Percentiles rank a stretch among this genome's conserved stretches.
Evolutionary conservation across 2,329 filamentous ascomycete species (phyloP).

Genomic region (Pseudogymnoascus verrucosus): DNA sequence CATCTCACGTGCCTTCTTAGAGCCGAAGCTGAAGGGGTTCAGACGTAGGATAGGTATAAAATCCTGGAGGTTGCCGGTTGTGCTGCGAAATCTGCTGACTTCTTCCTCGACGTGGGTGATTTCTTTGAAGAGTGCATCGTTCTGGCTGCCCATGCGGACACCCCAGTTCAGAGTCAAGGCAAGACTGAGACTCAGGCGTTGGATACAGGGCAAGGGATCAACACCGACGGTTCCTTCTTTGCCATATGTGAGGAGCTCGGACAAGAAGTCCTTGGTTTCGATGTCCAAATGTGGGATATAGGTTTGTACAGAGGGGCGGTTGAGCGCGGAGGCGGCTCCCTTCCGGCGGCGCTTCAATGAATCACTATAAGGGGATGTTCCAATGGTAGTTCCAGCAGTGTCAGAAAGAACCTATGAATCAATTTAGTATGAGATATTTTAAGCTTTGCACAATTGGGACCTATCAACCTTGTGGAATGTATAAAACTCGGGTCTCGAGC

Average conservation of each 20-base stretch:
- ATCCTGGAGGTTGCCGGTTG: constrained; percentile 53
- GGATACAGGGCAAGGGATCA: constrained; percentile 61
- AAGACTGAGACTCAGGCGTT: constrained; percentile 54
- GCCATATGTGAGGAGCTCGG: constrained; percentile 52
- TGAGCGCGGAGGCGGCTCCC: constrained; percentile 56
- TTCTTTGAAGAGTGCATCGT: constrained; percentile 53
- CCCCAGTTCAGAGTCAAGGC: constrained; percentile 61
- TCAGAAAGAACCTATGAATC: constrained; percentile 48
- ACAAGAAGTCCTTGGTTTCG: constrained; percentile 55
- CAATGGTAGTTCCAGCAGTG: constrained; percentile 59
- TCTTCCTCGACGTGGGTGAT: constrained; percentile 56
- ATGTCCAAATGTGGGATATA: constrained; percentile 56
- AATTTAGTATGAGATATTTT: not conserved
- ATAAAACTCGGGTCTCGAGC: constrained; percentile 49
- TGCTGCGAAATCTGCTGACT: constrained; percentile 50
- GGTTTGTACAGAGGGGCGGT: constrained; percentile 54
- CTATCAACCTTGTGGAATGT: constrained; percentile 43
- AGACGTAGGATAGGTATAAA: constrained; percentile 51
- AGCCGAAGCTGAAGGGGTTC: constrained; percentile 54
- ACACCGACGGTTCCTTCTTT: constrained; percentile 44
- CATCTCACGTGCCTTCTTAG: constrained; percentile 51
- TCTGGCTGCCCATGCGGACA: constrained; percentile 48
- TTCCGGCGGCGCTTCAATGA: constrained; percentile 56
- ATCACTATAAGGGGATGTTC: constrained; percentile 59
- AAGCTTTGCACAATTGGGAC: not conserved